phyloP scores from a whole-genome alignment of 2,329 filamentous ascomycete genomes.

The Phoma sp. region DNA sequence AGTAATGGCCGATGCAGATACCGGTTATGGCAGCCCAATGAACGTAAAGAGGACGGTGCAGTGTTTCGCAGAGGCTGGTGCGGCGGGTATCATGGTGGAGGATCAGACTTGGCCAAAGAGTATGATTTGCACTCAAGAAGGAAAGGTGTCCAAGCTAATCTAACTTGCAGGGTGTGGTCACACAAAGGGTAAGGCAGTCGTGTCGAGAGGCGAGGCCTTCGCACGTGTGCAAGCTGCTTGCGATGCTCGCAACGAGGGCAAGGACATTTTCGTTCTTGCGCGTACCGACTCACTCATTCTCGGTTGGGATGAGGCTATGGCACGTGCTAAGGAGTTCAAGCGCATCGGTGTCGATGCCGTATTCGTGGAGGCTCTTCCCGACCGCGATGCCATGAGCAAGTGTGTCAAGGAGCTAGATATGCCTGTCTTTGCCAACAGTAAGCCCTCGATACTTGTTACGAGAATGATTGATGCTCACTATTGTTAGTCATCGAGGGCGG shows the following conservation, averaged over 20 bases:
- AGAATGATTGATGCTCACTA: neutral
- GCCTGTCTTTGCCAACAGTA: neutral
- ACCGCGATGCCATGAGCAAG: neutral
- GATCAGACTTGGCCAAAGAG: neutral
- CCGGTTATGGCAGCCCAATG: neutral
- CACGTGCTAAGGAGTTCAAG: neutral
- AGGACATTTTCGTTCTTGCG: neutral
- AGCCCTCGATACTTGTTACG: neutral
- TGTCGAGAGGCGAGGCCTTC: neutral
- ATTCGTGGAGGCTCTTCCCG: neutral
- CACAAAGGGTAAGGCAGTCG: neutral
- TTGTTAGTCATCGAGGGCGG: slow-evolving; percentile 41
- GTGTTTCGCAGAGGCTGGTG: neutral
- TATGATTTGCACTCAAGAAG: neutral
- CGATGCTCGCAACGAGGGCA: neutral
- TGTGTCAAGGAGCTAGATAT: neutral
- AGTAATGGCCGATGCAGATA: slow-evolving; percentile 2
- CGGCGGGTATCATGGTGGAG: neutral
- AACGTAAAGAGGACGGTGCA: neutral
- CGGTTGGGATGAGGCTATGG: neutral
- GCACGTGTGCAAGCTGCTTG: neutral
- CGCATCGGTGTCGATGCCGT: neutral
- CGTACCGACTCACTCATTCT: neutral
- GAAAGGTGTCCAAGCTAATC: neutral
- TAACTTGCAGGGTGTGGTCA: neutral